Percentiles rank a stretch among this genome's conserved stretches.
These are phyloP conservation scores for Acanthamoeba culbertsoni DNA, from an alignment of 208 protist species.

Conservation along the genomic window DNA sequence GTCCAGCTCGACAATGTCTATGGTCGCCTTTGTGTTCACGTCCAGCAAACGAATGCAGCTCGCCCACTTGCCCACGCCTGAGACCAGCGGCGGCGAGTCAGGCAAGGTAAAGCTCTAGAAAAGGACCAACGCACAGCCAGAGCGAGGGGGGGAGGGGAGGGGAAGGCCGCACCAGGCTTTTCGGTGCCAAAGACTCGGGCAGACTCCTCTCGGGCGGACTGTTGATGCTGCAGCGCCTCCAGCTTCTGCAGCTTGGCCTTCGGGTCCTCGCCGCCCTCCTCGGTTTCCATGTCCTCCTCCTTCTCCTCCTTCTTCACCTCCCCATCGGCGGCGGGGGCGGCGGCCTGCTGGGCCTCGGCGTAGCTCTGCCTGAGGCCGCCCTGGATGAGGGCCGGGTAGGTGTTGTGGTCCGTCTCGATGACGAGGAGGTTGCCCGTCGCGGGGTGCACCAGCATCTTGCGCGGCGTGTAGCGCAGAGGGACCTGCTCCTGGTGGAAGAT, in stretches of 20 bases:
- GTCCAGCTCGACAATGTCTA: conserved; percentile 75
- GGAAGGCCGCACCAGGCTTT: conserved; percentile 18
- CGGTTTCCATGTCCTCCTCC: conserved; percentile 20
- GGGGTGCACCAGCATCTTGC: conserved; percentile 81
- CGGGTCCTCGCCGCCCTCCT: conserved; percentile 45
- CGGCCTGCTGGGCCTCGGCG: conserved; percentile 24
- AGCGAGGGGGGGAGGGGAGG: background rate
- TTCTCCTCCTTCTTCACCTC: background rate
- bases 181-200: conserved; percentile 22
- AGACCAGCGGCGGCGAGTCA: background rate
- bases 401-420: conserved; percentile 86
- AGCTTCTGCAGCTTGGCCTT: conserved; percentile 62
- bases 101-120: no score
- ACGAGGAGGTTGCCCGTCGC: conserved; percentile 78
- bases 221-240: background rate
- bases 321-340: background rate
- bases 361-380: background rate
- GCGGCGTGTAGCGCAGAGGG: conserved; percentile 86
- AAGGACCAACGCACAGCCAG: no score
- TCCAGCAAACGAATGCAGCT: conserved; percentile 85
- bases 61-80: conserved; percentile 78
- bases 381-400: conserved; percentile 48
- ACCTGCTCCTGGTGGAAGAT: conserved; percentile 83
- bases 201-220: conserved; percentile 1
- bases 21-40: conserved; percentile 62